Conservation (phyloP, 345 rosid species). For the Acer saccharum region DNA sequence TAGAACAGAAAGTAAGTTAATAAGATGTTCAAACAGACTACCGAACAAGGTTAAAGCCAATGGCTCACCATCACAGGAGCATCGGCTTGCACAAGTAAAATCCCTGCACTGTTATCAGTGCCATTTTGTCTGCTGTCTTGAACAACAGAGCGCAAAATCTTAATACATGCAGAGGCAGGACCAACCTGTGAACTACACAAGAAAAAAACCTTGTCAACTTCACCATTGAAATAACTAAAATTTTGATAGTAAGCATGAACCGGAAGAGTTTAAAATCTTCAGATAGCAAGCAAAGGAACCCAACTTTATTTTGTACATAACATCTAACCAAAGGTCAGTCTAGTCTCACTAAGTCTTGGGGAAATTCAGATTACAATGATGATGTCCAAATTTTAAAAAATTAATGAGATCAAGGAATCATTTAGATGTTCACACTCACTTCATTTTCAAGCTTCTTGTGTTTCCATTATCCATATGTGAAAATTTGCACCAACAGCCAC, state of each 20-base stretch:
- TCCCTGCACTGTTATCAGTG: conserved; percentile 67
- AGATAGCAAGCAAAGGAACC: neutral
- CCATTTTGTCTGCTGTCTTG: conserved; percentile 43
- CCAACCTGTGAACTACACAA: conserved; percentile 78
- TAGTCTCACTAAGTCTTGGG: neutral
- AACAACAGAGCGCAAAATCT: conserved; percentile 58
- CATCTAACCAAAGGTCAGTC: neutral
- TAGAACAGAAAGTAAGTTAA: conserved; percentile 24
- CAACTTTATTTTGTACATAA: neutral
- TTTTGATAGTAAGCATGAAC: neutral
- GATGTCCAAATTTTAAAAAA: neutral
- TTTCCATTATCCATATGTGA: neutral
- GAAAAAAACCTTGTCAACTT: conserved; percentile 18
- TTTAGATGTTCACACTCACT: neutral
- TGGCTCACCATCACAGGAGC: conserved; percentile 55
- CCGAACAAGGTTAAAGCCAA: conserved; percentile 6
- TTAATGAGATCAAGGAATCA: neutral
- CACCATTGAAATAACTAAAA: neutral
- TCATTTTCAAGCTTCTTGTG: neutral
- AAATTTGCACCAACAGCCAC: no score
- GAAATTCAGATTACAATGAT: neutral
- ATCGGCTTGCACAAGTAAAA: conserved; percentile 82
- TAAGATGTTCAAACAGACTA: neutral
- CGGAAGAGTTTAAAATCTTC: neutral
- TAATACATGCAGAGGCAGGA: conserved; percentile 87